phyloP scores from a whole-genome alignment of 805 yeast species.

The Candida pseudoglaebosa region DNA sequence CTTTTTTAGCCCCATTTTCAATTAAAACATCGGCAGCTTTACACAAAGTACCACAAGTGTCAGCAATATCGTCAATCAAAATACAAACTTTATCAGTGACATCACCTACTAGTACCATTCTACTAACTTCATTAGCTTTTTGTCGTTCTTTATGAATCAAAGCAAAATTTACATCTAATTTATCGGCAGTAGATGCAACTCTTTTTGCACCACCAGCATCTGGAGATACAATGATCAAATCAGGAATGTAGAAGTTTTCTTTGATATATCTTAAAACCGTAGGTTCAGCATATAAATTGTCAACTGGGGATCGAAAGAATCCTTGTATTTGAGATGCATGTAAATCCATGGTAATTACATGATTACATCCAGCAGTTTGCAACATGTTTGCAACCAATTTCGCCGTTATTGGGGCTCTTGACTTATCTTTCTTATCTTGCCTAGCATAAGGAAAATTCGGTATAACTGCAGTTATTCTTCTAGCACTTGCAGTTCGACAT shows the following conservation, averaged over 20 bases:
- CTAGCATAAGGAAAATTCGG: constrained; percentile 88
- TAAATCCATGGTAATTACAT: constrained; percentile 81
- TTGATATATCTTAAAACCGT: constrained; percentile 70
- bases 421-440: constrained; percentile 82
- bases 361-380: constrained; percentile 82
- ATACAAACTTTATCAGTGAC: constrained; percentile 72
- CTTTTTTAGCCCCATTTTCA: constrained; percentile 65
- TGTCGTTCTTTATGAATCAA: constrained; percentile 83
- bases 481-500: constrained; percentile 77
- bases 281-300: constrained; percentile 81
- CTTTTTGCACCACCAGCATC: constrained; percentile 91
- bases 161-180: constrained; percentile 75
- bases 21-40: constrained; percentile 76
- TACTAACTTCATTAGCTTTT: constrained; percentile 75
- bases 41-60: constrained; percentile 81
- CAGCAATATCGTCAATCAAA: constrained; percentile 86
- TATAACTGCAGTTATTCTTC: constrained; percentile 77
- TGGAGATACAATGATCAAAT: constrained; percentile 77
- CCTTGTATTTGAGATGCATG: constrained; percentile 92
- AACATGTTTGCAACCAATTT: constrained; percentile 79
- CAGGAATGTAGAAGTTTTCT: constrained; percentile 52
- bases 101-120: constrained; percentile 85
- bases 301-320: constrained; percentile 78
- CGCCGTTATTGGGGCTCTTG: constrained; percentile 83
- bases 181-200: constrained; percentile 82